Conservation (phyloP, 2,329 filamentous ascomycete genomes). For the Geoglossum cookeanum region DNA sequence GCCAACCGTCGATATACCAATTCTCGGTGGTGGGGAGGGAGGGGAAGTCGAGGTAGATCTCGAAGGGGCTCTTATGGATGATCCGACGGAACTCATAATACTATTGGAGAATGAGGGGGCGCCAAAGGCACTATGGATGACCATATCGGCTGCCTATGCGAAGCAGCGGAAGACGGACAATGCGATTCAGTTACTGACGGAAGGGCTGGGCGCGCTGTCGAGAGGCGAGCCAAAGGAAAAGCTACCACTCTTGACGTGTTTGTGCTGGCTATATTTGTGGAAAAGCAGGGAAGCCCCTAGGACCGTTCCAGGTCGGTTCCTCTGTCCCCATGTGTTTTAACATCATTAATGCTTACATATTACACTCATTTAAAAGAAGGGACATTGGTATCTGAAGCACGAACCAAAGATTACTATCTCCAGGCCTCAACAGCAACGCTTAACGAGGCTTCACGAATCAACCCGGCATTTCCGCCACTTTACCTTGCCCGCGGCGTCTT, state of each 20-base stretch:
- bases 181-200: conserved; percentile 49
- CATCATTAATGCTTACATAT: neutral
- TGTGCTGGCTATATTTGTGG: conserved; percentile 82
- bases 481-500: conserved; percentile 83
- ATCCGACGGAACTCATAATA: conserved; percentile 85
- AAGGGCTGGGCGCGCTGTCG: conserved; percentile 53
- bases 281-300: conserved; percentile 69
- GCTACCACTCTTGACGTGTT: conserved; percentile 62
- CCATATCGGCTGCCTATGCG: conserved; percentile 88
- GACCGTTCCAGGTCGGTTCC: conserved; percentile 31
- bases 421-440: conserved; percentile 77
- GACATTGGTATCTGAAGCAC: conserved; percentile 46
- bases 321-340: neutral
- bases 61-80: conserved; percentile 64
- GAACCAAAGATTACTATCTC: conserved; percentile 86
- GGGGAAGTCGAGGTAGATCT: conserved; percentile 82
- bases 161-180: conserved; percentile 90
- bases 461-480: conserved; percentile 77
- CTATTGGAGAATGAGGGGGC: conserved; percentile 88
- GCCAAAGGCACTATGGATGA: conserved; percentile 89
- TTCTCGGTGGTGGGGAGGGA: conserved; percentile 39
- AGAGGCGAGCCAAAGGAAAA: conserved; percentile 60
- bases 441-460: conserved; percentile 89
- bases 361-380: conserved; percentile 11
- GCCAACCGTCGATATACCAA: conserved; percentile 43